phyloP scores from a whole-genome alignment of 2,329 filamentous ascomycete genomes.

The Fusarium musae region DNA sequence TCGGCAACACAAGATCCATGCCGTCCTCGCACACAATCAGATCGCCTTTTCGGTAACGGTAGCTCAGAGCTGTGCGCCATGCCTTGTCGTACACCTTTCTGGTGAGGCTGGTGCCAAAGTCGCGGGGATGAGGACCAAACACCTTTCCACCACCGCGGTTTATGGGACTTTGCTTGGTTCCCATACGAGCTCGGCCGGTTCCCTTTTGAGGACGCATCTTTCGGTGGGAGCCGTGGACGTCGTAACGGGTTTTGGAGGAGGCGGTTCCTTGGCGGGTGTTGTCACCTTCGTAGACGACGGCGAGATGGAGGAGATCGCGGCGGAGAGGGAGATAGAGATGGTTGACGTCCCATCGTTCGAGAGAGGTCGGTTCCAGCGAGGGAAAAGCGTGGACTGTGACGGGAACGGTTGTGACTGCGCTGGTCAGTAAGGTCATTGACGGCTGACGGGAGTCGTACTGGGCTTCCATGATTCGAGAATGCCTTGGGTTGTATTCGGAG shows the following conservation, averaged over 20 bases:
- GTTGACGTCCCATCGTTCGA: constrained; percentile 81
- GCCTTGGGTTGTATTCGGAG: constrained; percentile 41
- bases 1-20: constrained; percentile 71
- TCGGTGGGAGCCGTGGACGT: constrained; percentile 83
- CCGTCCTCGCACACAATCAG: constrained; percentile 85
- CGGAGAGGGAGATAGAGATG: constrained; percentile 90
- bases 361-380: constrained; percentile 81
- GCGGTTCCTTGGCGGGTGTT: constrained; percentile 88
- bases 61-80: constrained; percentile 92
- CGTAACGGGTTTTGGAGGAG: constrained; percentile 80
- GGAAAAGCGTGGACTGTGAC: constrained; percentile 93
- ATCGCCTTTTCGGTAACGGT: constrained; percentile 88
- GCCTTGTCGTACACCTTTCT: constrained; percentile 95
- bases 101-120: constrained; percentile 86
- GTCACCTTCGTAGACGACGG: constrained; percentile 93
- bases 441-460: constrained; percentile 47
- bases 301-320: constrained; percentile 90
- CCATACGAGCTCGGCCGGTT: constrained; percentile 80
- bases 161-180: constrained; percentile 84
- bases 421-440: constrained; percentile 12
- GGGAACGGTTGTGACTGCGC: constrained; percentile 71
- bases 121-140: constrained; percentile 90
- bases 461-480: constrained; percentile 58
- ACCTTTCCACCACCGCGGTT: constrained; percentile 86
- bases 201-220: constrained; percentile 93